Evolutionary conservation across 257 asterid species (phyloP), one percentile per base, ranked within the genome.

Genomic region (Przewalskia tangutica): DNA sequence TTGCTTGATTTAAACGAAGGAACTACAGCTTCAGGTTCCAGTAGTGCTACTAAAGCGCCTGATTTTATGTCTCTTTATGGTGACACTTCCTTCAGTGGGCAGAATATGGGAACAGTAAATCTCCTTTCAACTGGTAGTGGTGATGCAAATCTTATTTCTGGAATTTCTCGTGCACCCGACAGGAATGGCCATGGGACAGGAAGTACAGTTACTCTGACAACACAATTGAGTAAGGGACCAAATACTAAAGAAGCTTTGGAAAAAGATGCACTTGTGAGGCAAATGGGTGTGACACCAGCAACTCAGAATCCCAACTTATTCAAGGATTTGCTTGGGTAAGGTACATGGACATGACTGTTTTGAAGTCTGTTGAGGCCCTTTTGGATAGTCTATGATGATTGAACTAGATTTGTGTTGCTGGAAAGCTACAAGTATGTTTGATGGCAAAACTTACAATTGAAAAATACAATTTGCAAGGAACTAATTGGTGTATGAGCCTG

Each of bases 181-280:
- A 83, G 81, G 77, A 91, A 90, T 58, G 97, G 89, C 60, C 87
- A 80, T 40, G 90, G 85, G 63, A 90, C 86, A 55, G 83, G 59
- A 79, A 68, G 80, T 13, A 84, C 79, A 34, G 84, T 77, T 40
- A 56, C 87, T 62, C 58, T 84, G n/a, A 23, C 85, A 48, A 85
- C 83, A 51, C 91, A 84, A 58, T 34, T 71, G 80, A 89, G 85
- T 86, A 92, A 93, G 86, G 99, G 98, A 20, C 97, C 92, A 1
- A 94, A 88, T 81, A 77, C 84, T 83, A 94, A 90, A 89, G 98
- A 91, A 53, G 92, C 94, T 40, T 81, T 96, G 88, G 95, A 89
- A 77, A 96, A 92, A 88, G 99, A 96, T 88, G 92, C 98, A 38
- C 92, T 88, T 13, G 99, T 92, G 34, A 92, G 99, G 86, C 99